phyloP scores from a whole-genome alignment of 257 asterid species.

The Prunella vulgaris region DNA sequence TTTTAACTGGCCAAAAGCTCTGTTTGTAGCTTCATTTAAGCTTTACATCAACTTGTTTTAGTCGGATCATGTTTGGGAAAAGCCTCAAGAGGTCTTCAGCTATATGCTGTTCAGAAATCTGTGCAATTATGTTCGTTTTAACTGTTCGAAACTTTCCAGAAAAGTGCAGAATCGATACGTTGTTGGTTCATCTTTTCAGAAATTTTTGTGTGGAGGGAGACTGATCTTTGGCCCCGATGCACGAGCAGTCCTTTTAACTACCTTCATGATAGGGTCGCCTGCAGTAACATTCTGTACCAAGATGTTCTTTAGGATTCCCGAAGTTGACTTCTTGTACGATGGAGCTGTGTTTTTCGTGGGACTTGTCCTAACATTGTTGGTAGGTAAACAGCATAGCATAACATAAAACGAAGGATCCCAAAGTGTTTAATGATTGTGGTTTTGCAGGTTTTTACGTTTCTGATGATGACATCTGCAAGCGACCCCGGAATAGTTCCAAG shows the following conservation, averaged over 20 bases:
- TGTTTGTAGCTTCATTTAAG: no score
- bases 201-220: conserved; percentile 75
- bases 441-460: conserved; percentile 56
- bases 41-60: no score
- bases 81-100: no score
- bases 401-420: background rate
- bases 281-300: conserved; percentile 60
- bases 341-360: conserved; percentile 43
- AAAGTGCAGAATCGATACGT: background rate
- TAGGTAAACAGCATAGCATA: conserved; percentile 17
- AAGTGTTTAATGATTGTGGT: background rate
- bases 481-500: conserved; percentile 73
- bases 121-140: background rate
- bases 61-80: no score
- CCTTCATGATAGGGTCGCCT: conserved; percentile 60
- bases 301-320: conserved; percentile 38
- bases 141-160: background rate
- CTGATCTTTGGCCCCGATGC: conserved; percentile 76
- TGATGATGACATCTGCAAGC: conserved; percentile 54
- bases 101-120: no score
- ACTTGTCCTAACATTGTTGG: conserved; percentile 54
- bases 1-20: no score
- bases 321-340: conserved; percentile 34
- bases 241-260: conserved; percentile 45
- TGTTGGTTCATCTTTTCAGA: conserved; percentile 37